Conservation (phyloP, 179 eudicot genomes). For the Beta macrorhiza region DNA sequence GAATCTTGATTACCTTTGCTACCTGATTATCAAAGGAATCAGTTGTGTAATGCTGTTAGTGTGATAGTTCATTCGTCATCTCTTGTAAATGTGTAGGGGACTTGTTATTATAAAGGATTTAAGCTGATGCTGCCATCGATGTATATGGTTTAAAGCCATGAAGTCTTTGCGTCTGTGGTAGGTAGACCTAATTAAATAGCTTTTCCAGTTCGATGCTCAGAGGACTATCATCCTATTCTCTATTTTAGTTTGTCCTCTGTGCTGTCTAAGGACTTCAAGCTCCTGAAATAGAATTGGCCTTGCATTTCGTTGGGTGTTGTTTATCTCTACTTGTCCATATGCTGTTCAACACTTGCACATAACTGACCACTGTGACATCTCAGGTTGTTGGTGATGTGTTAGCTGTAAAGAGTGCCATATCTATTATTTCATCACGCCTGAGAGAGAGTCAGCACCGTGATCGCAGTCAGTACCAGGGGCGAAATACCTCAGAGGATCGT, state of each 20-base stretch:
- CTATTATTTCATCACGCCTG: constrained; percentile 77
- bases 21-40: neutral
- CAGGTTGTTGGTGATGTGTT: constrained; percentile 79
- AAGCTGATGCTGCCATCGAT: constrained; percentile 6
- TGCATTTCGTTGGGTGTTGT: neutral
- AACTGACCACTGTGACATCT: constrained; percentile 26
- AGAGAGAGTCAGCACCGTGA: constrained; percentile 99
- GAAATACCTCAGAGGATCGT: constrained; percentile 74
- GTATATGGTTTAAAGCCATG: neutral
- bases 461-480: constrained; percentile 59
- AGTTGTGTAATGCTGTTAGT: neutral
- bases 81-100: neutral
- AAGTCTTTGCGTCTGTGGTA: constrained; percentile 10
- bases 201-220: neutral
- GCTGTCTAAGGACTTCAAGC: neutral
- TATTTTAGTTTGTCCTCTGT: neutral
- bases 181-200: neutral
- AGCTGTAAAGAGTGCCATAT: constrained; percentile 78
- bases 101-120: neutral
- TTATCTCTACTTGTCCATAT: neutral
- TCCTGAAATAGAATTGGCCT: constrained; percentile 3
- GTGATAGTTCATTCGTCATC: neutral
- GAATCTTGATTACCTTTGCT: neutral
- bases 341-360: constrained; percentile 25
- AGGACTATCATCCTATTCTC: neutral